Conservation (phyloP, 2,329 filamentous ascomycete species). For the Aureobasidium uvarum region DNA sequence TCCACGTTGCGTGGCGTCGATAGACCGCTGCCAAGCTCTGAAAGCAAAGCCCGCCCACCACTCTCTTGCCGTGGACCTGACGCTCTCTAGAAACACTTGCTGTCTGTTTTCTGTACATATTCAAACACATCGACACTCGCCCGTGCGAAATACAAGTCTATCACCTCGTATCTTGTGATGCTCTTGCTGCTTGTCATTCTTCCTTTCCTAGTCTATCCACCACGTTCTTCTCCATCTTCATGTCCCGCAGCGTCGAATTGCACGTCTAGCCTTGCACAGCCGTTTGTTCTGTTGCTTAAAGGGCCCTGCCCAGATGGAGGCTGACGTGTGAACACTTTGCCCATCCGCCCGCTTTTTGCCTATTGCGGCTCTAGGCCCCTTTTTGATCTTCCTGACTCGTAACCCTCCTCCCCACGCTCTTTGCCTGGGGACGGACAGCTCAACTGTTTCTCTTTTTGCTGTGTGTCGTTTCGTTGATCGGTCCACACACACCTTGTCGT, state of each 20-base stretch:
- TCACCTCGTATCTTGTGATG: background rate
- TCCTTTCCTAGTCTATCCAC: background rate
- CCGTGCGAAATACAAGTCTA: background rate
- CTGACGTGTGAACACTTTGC: slow-evolving; percentile 24
- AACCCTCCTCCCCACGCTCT: background rate
- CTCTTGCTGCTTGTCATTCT: background rate
- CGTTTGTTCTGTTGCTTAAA: slow-evolving; percentile 8
- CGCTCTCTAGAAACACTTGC: slow-evolving; percentile 13
- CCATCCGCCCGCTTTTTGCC: slow-evolving; percentile 10
- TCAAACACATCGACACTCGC: slow-evolving; percentile 1
- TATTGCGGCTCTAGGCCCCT: slow-evolving; percentile 18
- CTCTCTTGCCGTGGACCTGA: slow-evolving; percentile 1
- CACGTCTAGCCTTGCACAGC: slow-evolving; percentile 6
- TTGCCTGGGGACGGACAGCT: background rate
- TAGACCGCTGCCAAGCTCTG: slow-evolving; percentile 17
- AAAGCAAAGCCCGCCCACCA: background rate
- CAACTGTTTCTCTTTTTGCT: background rate
- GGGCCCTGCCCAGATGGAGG: slow-evolving; percentile 13
- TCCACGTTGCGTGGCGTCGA: slow-evolving; percentile 18
- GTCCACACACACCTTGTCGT: background rate
- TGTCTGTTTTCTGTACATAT: background rate
- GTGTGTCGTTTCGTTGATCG: slow-evolving; percentile 5
- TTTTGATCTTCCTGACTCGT: background rate
- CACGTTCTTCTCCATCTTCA: background rate
- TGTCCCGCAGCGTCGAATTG: background rate